Evolutionary conservation across 1,284 basidiomycete species (phyloP).

Genomic region (Coriolopsis trogii): DNA sequence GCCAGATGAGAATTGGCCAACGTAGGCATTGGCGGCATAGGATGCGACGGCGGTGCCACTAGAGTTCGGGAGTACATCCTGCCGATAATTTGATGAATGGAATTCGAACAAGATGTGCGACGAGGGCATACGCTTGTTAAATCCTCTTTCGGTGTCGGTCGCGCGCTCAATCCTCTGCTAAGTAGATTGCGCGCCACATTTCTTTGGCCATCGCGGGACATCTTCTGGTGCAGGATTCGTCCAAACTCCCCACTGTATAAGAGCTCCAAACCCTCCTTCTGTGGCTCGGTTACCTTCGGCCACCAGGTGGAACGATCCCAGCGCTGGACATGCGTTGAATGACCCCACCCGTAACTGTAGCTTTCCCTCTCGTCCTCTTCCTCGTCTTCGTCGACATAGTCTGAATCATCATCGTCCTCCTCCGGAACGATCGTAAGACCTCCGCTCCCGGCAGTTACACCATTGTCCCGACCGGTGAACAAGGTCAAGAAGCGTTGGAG

Average conservation of each 20-base stretch:
- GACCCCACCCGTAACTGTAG: conserved; percentile 27
- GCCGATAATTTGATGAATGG: conserved; percentile 5
- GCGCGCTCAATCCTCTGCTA: conserved; percentile 41
- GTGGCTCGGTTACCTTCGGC: conserved; percentile 60
- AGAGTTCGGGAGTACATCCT: conserved; percentile 85
- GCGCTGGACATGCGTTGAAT: background rate
- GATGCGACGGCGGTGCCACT: conserved; percentile 86
- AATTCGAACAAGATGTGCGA: too few relatives aligned
- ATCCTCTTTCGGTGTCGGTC: conserved; percentile 54
- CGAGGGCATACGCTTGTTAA: conserved; percentile 48
- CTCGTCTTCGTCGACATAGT: conserved; percentile 25
- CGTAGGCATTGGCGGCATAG: conserved; percentile 86
- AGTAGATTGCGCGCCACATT: conserved; percentile 55
- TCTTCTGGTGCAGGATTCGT: conserved; percentile 53
- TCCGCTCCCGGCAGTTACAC: background rate
- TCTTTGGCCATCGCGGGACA: conserved; percentile 33
- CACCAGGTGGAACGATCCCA: conserved; percentile 36
- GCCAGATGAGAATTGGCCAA: conserved; percentile 89
- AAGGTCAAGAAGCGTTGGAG: conserved; percentile 15
- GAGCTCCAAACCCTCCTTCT: conserved; percentile 71
- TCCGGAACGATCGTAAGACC: conserved; percentile 2
- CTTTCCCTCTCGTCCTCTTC: conserved; percentile 41
- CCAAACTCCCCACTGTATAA: conserved; percentile 89
- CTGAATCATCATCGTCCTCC: conserved; percentile 22
- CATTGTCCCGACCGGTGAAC: conserved; percentile 1